Conservation (phyloP, 1,284 basidiomycete species). For the Porodaedalea pini region DNA sequence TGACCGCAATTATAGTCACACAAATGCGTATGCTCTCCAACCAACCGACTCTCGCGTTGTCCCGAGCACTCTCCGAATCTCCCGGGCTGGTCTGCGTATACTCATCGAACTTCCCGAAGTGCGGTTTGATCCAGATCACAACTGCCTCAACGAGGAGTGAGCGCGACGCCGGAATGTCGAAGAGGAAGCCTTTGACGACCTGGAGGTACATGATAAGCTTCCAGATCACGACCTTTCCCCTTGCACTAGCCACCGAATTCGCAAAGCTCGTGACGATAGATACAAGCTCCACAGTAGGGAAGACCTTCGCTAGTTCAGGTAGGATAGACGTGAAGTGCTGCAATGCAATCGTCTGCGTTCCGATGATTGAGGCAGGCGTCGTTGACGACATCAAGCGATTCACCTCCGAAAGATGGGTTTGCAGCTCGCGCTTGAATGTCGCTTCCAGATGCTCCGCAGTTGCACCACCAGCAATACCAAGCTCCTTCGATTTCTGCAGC, state of each 20-base stretch:
- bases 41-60: slow-evolving; percentile 83
- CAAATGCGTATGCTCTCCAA: slow-evolving; percentile 85
- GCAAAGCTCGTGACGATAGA: slow-evolving; percentile 85
- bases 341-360: slow-evolving; percentile 90
- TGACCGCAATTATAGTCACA: slow-evolving; percentile 82
- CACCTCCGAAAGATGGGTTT: slow-evolving; percentile 73
- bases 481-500: slow-evolving; percentile 78
- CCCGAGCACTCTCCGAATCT: slow-evolving; percentile 63
- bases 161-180: slow-evolving; percentile 79
- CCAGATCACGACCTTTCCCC: slow-evolving; percentile 89
- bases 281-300: slow-evolving; percentile 77
- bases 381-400: slow-evolving; percentile 86
- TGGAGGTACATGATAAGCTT: slow-evolving; percentile 93
- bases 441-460: slow-evolving; percentile 84
- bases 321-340: slow-evolving; percentile 94
- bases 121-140: slow-evolving; percentile 91
- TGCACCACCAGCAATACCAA: slow-evolving; percentile 71
- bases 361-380: slow-evolving; percentile 83
- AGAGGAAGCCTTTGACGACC: slow-evolving; percentile 84
- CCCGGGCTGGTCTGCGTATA: slow-evolving; percentile 57
- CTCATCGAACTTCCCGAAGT: slow-evolving; percentile 91
- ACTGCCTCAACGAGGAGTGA: slow-evolving; percentile 83
- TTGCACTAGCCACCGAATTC: slow-evolving; percentile 74
- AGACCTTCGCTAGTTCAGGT: slow-evolving; percentile 82
- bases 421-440: slow-evolving; percentile 81